Evolutionary conservation across 371 early-diverging fungal species (phyloP).

Genomic region (Racocetra persica): DNA sequence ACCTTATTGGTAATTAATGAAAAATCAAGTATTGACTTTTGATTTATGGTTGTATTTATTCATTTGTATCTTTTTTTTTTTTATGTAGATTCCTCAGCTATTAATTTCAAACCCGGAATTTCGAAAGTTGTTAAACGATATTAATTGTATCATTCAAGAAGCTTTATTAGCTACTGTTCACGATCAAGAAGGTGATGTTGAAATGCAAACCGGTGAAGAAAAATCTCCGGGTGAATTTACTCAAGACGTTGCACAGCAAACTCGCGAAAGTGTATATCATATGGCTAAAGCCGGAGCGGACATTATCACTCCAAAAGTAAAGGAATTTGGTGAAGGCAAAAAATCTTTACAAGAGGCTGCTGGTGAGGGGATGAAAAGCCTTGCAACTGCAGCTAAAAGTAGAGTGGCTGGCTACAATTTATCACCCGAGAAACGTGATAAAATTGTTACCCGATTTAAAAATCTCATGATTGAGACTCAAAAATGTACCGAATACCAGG

Average conservation of each 20-base stretch:
- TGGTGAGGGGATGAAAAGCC: neutral
- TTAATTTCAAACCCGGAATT: constrained; percentile 54
- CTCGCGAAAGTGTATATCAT: neutral
- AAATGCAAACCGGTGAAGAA: constrained; percentile 28
- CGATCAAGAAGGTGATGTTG: constrained; percentile 3
- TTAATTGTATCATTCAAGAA: constrained; percentile 48
- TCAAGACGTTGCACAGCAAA: neutral
- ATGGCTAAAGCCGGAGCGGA: neutral
- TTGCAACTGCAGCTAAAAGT: neutral
- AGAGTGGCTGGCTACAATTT: neutral
- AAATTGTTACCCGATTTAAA: constrained; percentile 41
- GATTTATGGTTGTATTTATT: neutral
- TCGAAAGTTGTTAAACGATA: constrained; percentile 49
- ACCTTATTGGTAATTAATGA: neutral
- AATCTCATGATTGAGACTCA: constrained; percentile 47
- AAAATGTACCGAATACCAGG: constrained; percentile 50
- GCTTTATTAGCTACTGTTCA: constrained; percentile 36
- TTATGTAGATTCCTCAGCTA: constrained; percentile 46
- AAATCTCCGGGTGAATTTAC: neutral
- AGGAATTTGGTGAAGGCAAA: constrained; percentile 9
- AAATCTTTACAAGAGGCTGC: constrained; percentile 6
- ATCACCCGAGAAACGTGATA: constrained; percentile 43
- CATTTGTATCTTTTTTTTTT: neutral
- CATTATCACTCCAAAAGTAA: neutral
- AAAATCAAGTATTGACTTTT: neutral